Evolutionary conservation across 1,284 basidiomycete species (phyloP).

Genomic region (Marasmius tenuissimus): DNA sequence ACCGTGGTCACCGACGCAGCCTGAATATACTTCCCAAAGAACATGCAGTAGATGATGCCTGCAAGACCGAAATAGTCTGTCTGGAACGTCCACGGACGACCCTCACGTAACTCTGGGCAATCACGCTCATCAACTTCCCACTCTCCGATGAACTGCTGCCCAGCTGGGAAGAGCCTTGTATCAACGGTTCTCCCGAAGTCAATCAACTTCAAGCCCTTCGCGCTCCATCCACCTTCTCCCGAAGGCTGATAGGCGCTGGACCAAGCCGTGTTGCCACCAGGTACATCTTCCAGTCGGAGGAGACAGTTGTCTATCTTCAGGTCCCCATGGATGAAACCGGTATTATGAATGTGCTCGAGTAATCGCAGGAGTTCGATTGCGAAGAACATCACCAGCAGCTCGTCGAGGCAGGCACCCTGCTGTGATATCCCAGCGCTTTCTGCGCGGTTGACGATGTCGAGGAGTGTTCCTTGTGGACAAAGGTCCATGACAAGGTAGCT

Average conservation of each 20-base stretch:
- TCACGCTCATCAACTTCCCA: conserved; percentile 89
- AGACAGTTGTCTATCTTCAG: conserved; percentile 99
- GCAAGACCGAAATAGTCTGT: conserved; percentile 96
- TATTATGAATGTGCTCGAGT: conserved; percentile 80
- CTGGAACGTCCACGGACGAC: conserved; percentile 88
- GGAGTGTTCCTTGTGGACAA: conserved; percentile 88
- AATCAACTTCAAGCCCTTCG: conserved; percentile 90
- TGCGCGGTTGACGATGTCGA: conserved; percentile 92
- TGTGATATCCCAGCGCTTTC: conserved; percentile 66
- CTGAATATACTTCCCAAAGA: conserved; percentile 95
- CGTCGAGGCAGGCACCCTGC: conserved; percentile 85
- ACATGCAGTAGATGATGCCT: conserved; percentile 90
- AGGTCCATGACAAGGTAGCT: conserved; percentile 89
- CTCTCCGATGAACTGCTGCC: conserved; percentile 83
- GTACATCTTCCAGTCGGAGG: conserved; percentile 83
- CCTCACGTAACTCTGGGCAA: conserved; percentile 87
- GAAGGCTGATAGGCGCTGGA: conserved; percentile 70
- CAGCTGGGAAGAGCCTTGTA: conserved; percentile 72
- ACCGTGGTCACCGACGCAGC: conserved; percentile 51
- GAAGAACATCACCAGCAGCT: conserved; percentile 96
- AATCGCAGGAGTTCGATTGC: conserved; percentile 85
- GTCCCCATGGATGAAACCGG: conserved; percentile 94
- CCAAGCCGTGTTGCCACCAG: conserved; percentile 72
- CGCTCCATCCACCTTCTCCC: conserved; percentile 82
- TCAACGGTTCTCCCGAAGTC: conserved; percentile 97